A percentile compares a stretch with the other conserved stretches of the same genome.
Conservation (phyloP, 176 grass and related monocot genomes). For the Ensete glaucum region DNA sequence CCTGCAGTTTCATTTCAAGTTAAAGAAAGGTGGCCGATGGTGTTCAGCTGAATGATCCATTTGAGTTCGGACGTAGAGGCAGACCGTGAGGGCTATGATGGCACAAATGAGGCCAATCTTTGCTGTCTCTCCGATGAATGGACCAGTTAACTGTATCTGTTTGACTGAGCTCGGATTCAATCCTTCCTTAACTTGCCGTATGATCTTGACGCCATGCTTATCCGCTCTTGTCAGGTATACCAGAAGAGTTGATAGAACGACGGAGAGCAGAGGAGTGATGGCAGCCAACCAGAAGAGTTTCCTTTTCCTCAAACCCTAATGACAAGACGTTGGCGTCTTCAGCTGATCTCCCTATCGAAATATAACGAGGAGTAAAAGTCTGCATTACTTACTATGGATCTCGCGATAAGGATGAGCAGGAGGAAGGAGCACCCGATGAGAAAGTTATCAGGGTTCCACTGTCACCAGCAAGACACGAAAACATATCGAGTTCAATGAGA, state of each 20-base stretch:
- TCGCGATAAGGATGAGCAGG: conserved; percentile 67
- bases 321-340: neutral
- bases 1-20: conserved; percentile 30
- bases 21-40: neutral
- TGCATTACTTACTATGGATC: conserved; percentile 76
- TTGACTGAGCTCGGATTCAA: conserved; percentile 74
- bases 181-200: conserved; percentile 53
- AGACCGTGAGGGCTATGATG: conserved; percentile 79
- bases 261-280: conserved; percentile 59
- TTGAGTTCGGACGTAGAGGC: neutral
- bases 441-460: conserved; percentile 88
- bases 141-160: conserved; percentile 48
- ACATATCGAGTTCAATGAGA: neutral
- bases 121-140: conserved; percentile 42
- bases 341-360: neutral
- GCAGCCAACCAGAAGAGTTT: conserved; percentile 88
- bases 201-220: conserved; percentile 91
- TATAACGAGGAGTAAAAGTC: conserved; percentile 11
- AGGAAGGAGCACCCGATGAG: conserved; percentile 84
- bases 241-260: conserved; percentile 58
- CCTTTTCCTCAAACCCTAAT: conserved; percentile 77
- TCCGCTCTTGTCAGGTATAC: conserved; percentile 69
- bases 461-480: conserved; percentile 23
- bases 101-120: conserved; percentile 78
- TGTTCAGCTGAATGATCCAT: neutral